Base-by-base conservation (phyloP, 2,329 filamentous ascomycete species). In the Fusarium pseudonygamai region DNA sequence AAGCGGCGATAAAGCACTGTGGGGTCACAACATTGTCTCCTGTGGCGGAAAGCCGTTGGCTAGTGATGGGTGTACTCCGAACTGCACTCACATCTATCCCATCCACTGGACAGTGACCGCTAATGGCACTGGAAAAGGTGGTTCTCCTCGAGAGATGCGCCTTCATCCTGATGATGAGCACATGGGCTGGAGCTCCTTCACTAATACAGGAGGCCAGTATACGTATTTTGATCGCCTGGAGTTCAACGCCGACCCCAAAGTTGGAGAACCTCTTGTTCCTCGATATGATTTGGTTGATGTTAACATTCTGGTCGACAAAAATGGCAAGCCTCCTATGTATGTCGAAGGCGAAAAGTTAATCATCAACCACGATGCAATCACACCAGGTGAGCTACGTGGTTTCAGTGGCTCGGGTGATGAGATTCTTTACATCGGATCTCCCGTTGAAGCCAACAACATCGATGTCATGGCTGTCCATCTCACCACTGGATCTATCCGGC, bases 131-230 rank as follows among this genome's bases (percentile, higher is more conserved):
- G 83, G 79, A 6, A 58, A 76, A 9, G 80, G 82, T 9, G 82
- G 81, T 1, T 57, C 46, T 7, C 77, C 82, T 3, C 81, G 85
- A 7, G 85, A 86, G 71, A 72, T 86, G 32, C 84, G 84, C 20
- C 63, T 87, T 13, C 84, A 87, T 65, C 84, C 85, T 0, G 85
- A 87, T 42, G 77, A 85, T 42, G 72, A 78, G 1, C 85, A 86
- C 59, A 71, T 87, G 11, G 83, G 81, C 9, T 86, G 81, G 72
- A 86, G 81, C 71, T 81, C 82, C 0, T 83, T 85, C 59, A 78
- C 74, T 12, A 47, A 60, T 9, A 59, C 53, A 6, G 62, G 67
- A 24, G 77, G 76, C 16, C 72, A 81, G 57, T 63, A 80, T 16
- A 74, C 66, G 84, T 83, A 60, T 74, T 82, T 83, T 53, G 81